Evolutionary conservation across 805 yeast genomes (phyloP).

Genomic region (Kodamaea laetipori): DNA sequence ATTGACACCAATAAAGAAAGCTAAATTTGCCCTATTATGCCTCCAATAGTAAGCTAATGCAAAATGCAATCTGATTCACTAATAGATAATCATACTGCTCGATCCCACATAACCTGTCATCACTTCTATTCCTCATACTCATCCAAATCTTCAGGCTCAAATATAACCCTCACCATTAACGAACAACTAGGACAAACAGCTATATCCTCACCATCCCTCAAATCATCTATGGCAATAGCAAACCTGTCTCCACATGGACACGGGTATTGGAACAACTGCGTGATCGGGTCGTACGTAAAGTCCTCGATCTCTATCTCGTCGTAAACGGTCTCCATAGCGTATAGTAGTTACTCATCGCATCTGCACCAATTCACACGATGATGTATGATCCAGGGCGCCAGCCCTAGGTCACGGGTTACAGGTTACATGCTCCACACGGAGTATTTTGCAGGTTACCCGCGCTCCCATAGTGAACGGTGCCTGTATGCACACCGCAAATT

Average conservation of each 20-base stretch:
- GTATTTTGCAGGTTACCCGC: constrained; percentile 8
- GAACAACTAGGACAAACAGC: constrained; percentile 98
- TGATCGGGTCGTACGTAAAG: constrained; percentile 83
- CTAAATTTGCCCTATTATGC: no score
- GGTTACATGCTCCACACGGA: background rate
- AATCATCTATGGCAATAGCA: constrained; percentile 81
- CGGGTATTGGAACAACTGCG: constrained; percentile 86
- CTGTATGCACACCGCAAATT: constrained; percentile 7
- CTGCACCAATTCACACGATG: no score
- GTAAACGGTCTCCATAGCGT: constrained; percentile 62
- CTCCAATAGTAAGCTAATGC: no score
- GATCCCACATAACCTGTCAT: no score
- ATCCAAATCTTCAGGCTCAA: constrained; percentile 63
- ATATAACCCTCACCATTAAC: constrained; percentile 87
- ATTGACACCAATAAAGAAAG: no score
- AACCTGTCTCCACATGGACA: constrained; percentile 98
- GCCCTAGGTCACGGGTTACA: constrained; percentile 16
- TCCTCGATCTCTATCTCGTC: constrained; percentile 98
- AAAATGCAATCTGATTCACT: no score
- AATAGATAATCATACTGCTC: no score
- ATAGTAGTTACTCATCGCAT: constrained; percentile 1
- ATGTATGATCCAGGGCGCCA: constrained; percentile 14
- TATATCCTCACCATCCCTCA: constrained; percentile 86
- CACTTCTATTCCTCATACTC: constrained; percentile 36
- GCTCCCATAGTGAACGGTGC: background rate